Conservation (phyloP, 176 grass and related monocot genomes). For the Hordeum marinum region DNA sequence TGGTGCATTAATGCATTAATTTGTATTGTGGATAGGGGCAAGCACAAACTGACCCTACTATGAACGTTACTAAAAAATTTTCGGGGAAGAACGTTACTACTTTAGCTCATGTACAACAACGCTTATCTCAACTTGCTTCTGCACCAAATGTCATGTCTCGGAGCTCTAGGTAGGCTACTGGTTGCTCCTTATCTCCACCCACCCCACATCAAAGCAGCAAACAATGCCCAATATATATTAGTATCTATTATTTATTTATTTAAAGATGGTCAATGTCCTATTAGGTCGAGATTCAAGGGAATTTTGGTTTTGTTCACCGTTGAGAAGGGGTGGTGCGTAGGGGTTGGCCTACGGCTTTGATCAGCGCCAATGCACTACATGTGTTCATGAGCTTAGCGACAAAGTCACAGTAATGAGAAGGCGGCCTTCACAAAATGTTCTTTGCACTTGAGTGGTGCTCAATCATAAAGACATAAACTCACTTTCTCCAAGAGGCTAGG, state of each 20-base stretch:
- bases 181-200: conserved; percentile 27
- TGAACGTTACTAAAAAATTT: no score
- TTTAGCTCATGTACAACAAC: neutral
- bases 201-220: conserved; percentile 13
- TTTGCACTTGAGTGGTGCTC: conserved; percentile 4
- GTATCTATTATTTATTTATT: no score
- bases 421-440: conserved; percentile 10
- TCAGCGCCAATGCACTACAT: conserved; percentile 14
- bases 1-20: neutral
- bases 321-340: neutral
- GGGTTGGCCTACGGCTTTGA: neutral
- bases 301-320: neutral
- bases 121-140: neutral
- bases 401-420: conserved; percentile 23
- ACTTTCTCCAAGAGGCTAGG: conserved; percentile 19
- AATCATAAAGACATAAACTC: conserved; percentile 5
- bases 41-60: no score
- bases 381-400: conserved; percentile 26
- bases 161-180: conserved; percentile 12
- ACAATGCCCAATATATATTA: neutral
- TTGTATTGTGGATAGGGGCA: neutral
- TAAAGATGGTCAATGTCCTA: conserved; percentile 29
- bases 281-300: neutral
- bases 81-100: neutral
- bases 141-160: conserved; percentile 36